These are phyloP conservation scores for Yamadazyma spencermartinsiae DNA, from an alignment of 1,139 yeast species.

Conservation along the genomic window DNA sequence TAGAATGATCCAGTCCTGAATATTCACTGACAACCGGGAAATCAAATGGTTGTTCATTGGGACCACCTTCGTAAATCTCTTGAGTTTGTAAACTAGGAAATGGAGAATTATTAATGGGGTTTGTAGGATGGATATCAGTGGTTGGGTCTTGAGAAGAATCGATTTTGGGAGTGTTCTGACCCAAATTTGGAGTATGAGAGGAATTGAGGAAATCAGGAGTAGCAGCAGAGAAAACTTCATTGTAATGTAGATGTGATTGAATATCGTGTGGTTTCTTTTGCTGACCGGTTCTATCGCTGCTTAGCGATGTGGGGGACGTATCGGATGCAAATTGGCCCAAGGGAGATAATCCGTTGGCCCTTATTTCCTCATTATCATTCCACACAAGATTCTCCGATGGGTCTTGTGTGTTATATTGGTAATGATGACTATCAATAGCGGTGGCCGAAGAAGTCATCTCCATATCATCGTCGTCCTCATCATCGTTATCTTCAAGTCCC, in stretches of 20 bases:
- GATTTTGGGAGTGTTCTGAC: slow-evolving; percentile 5
- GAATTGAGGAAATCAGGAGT: slow-evolving; percentile 34
- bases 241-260: slow-evolving; percentile 15
- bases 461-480: slow-evolving; percentile 13
- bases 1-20: slow-evolving; percentile 19
- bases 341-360: slow-evolving; percentile 24
- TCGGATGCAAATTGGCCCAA: slow-evolving; percentile 27
- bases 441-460: slow-evolving; percentile 3
- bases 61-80: slow-evolving; percentile 14
- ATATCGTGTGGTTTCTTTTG: slow-evolving; percentile 13
- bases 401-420: slow-evolving; percentile 5
- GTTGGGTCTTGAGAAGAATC: not conserved
- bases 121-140: slow-evolving; percentile 2
- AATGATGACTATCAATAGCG: slow-evolving; percentile 2
- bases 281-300: slow-evolving; percentile 15
- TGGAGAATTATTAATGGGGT: slow-evolving; percentile 7
- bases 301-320: slow-evolving; percentile 24
- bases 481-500: slow-evolving; percentile 16
- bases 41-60: slow-evolving; percentile 17
- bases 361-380: slow-evolving; percentile 21
- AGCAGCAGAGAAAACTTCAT: slow-evolving; percentile 26
- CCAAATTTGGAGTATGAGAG: slow-evolving; percentile 23
- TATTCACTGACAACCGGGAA: slow-evolving; percentile 20
- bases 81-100: slow-evolving; percentile 7
- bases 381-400: slow-evolving; percentile 17